Evolutionary conservation across 768 basidiomycete genomes (phyloP), one percentile per base, ranked within the genome.

Genomic region (Clitopilus hobsonii): DNA sequence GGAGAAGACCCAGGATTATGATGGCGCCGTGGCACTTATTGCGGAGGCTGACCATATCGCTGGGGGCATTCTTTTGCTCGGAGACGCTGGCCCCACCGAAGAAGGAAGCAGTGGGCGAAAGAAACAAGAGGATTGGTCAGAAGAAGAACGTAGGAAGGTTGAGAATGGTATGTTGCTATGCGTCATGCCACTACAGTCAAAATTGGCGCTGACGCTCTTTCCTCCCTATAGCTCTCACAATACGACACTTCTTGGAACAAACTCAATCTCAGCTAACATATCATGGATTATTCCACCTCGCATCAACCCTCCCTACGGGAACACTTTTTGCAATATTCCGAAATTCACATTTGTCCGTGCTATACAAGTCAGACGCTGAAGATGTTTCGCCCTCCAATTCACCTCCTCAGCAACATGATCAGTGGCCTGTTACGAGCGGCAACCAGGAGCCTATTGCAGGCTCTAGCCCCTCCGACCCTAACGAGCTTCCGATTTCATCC

Each of bases 211-310:
- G 18, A 54, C 24, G n/a, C 27, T 52, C 49, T 20, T 25, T 32
- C 20, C 3, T 8, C 27, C 24, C 1, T 50, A 3, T 23, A 94
- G 91, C 92, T 0, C 72, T 89, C 56, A 69, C 79, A 30, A 77
- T 91, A 26, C 84, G 83, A 10, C 71, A 75, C 10, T 92, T 90
- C 68, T 74, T 97, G 49, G 79, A 89, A 52, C 70, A 70, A 16
- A 86, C 89, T 0, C 78, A 82, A 56, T 91, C 91, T 1, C 94
- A 97, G 63, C 68, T 96, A 54, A 95, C 93, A 0, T 95, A 95
- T 63, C 80, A 91, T 53, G 94, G 94, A 0, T 78, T 95, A 28
- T 94, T 94, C 67, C 80, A 85, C 29, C 83, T 95, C 49, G 86
- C 88, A 0, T 78, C 82, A 2, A 74, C 82, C 1, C 81, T 94